These are phyloP conservation scores for Simmondsia chinensis DNA, from an alignment of 148 eudicot genomes.

Conservation along the genomic window DNA sequence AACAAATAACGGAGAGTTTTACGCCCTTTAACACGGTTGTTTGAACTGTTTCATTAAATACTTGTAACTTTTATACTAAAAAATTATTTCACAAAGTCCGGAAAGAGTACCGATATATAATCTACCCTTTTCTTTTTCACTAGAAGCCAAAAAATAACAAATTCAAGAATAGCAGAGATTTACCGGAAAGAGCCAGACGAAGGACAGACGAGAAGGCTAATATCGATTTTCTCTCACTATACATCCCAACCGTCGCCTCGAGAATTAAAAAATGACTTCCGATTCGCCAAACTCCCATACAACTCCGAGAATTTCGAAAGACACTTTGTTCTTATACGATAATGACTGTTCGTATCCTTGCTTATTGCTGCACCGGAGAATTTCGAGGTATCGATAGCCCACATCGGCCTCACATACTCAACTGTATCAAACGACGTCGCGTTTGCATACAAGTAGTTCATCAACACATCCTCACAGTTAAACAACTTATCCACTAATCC, in stretches of 20 bases:
- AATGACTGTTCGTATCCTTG: conserved; percentile 64
- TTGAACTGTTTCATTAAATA: no score
- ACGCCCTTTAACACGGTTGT: no score
- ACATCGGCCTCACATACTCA: conserved; percentile 76
- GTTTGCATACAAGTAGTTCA: conserved; percentile 89
- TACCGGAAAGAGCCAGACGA: no score
- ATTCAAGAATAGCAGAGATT: no score
- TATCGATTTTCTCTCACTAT: no score
- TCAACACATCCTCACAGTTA: conserved; percentile 87
- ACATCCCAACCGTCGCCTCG: conserved; percentile 93
- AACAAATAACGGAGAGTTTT: no score
- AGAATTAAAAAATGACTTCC: conserved; percentile 51
- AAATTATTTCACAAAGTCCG: no score
- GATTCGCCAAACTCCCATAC: conserved; percentile 55
- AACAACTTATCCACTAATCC: conserved; percentile 53
- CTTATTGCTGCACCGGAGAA: conserved; percentile 77
- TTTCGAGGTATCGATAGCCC: conserved; percentile 87
- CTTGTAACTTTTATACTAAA: no score
- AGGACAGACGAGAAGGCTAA: no score
- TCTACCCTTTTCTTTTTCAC: no score
- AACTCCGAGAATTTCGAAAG: conserved; percentile 40
- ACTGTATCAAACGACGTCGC: conserved; percentile 47
- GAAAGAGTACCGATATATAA: no score
- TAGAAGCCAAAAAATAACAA: no score
- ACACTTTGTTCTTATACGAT: conserved; percentile 62